These are phyloP conservation scores for Phaffia australis DNA, from an alignment of 768 basidiomycete species.

Conservation along the genomic window DNA sequence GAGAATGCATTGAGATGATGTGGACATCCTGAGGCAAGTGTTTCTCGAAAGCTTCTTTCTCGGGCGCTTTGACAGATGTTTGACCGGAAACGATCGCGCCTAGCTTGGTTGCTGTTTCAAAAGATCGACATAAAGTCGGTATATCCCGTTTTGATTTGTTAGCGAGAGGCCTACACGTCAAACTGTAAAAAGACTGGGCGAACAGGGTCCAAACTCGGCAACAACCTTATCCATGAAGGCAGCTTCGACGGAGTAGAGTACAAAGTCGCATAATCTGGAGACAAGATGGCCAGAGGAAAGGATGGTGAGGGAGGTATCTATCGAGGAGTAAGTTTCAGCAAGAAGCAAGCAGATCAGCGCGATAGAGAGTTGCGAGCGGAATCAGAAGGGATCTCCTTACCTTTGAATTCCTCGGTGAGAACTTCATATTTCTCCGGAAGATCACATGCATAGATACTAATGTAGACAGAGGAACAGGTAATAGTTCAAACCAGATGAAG, in stretches of 20 bases:
- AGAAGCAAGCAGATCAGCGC: background rate
- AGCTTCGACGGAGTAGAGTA: slow-evolving; percentile 91
- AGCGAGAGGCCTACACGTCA: background rate
- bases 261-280: slow-evolving; percentile 78
- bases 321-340: slow-evolving; percentile 40
- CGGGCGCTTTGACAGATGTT: slow-evolving; percentile 93
- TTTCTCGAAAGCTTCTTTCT: slow-evolving; percentile 76
- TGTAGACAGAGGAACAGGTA: background rate
- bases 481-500: background rate
- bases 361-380: background rate
- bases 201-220: slow-evolving; percentile 80
- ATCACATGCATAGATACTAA: slow-evolving; percentile 84
- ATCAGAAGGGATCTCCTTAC: slow-evolving; percentile 39
- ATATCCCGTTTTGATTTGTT: background rate
- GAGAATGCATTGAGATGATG: slow-evolving; percentile 85
- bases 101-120: slow-evolving; percentile 66
- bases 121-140: background rate
- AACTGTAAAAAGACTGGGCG: slow-evolving; percentile 34
- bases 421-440: slow-evolving; percentile 58
- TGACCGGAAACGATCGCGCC: slow-evolving; percentile 89
- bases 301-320: slow-evolving; percentile 50
- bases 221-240: slow-evolving; percentile 77
- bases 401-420: slow-evolving; percentile 51
- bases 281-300: slow-evolving; percentile 75
- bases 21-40: slow-evolving; percentile 73